Evolutionary conservation across 306 rosid genomes (phyloP).

Genomic region (Vachellia collinsii): DNA sequence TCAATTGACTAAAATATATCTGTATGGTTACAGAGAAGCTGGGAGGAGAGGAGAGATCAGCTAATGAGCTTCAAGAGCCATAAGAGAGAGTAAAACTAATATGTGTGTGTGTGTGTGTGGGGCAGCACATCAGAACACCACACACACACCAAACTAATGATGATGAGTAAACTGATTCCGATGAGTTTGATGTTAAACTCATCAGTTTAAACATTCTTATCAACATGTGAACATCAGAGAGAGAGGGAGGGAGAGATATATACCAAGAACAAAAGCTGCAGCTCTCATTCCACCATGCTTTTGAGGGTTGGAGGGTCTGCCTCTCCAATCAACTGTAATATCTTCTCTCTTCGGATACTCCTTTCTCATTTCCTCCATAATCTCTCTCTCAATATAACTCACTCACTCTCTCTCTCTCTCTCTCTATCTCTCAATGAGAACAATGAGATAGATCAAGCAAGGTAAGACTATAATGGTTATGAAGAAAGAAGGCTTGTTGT

Average conservation of each 20-base stretch:
- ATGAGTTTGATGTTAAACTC: neutral
- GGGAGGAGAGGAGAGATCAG: neutral
- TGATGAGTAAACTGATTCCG: neutral
- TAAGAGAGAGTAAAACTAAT: neutral
- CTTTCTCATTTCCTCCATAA: slow-evolving; percentile 26
- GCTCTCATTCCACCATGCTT: slow-evolving; percentile 75
- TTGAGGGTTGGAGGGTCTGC: slow-evolving; percentile 59
- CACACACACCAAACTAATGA: neutral
- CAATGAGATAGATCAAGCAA: neutral
- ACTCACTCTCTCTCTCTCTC: neutral
- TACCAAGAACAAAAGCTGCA: slow-evolving; percentile 75
- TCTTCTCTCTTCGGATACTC: slow-evolving; percentile 48
- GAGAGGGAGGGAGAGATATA: neutral
- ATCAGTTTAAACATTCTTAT: neutral
- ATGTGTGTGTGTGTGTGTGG: no score
- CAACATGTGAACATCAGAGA: neutral
- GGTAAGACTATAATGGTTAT: neutral
- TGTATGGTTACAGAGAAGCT: neutral
- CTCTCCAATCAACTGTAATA: slow-evolving; percentile 72
- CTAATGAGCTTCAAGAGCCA: neutral
- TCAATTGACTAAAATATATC: neutral
- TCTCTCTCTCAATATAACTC: neutral
- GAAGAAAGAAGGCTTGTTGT: neutral
- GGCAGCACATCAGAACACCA: neutral
- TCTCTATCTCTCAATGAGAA: neutral